phyloP scores from a whole-genome alignment of 305 asterid genomes.

The Ilex paraguariensis region DNA sequence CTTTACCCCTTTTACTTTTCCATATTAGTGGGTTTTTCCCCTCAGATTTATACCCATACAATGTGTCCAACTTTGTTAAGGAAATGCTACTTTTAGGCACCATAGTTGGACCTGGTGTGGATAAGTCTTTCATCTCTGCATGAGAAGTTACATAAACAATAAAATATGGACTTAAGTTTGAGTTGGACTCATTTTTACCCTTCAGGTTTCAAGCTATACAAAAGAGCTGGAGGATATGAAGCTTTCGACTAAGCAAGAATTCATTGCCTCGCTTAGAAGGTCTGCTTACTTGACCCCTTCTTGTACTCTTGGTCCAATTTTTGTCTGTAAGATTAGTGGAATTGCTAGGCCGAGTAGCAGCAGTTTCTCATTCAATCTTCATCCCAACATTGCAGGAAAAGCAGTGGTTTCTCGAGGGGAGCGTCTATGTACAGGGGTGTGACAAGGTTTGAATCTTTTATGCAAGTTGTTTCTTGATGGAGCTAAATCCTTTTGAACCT shows the following conservation, averaged over 20 bases:
- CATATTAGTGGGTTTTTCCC: neutral
- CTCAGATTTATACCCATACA: too few species aligned
- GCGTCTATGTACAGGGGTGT: constrained; percentile 44
- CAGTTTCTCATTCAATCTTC: neutral
- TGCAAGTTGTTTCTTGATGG: neutral
- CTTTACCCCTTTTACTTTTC: neutral
- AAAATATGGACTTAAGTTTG: too few species aligned
- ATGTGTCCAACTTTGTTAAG: too few species aligned
- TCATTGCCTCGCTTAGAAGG: constrained; percentile 25
- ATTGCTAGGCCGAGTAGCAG: neutral
- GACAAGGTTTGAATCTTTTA: constrained; percentile 27
- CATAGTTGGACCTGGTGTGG: too few species aligned
- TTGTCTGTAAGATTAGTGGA: neutral
- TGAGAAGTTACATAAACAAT: too few species aligned
- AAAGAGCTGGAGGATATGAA: constrained; percentile 25
- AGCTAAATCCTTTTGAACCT: neutral
- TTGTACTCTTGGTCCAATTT: neutral
- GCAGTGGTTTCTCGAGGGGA: constrained; percentile 50
- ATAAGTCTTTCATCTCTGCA: neutral
- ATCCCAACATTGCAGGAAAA: constrained; percentile 19
- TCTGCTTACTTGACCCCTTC: neutral
- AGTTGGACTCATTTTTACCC: neutral
- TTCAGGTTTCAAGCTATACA: constrained; percentile 11
- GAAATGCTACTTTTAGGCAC: too few species aligned
- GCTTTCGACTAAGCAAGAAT: constrained; percentile 19